These are phyloP conservation scores for Zostera marina DNA, from an alignment of 116 monocot genomes.

Conservation along the genomic window DNA sequence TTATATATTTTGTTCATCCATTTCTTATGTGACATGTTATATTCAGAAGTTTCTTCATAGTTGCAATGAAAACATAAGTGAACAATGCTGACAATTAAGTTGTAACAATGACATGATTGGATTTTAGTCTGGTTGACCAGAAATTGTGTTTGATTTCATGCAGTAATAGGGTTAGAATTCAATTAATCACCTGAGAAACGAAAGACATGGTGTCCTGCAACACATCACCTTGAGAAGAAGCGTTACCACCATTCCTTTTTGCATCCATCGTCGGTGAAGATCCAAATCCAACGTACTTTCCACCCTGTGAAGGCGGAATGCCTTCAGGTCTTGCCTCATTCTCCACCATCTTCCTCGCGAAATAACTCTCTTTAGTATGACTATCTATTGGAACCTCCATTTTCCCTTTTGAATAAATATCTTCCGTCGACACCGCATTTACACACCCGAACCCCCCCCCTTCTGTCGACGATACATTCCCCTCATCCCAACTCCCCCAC, in stretches of 20 bases:
- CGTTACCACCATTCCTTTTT: constrained; percentile 6
- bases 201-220: constrained; percentile 24
- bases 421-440: constrained; percentile 30
- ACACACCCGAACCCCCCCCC: constrained; percentile 33
- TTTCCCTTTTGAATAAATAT: constrained; percentile 33
- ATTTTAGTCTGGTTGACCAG: not conserved
- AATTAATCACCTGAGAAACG: constrained; percentile 56
- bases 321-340: constrained; percentile 55
- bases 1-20: too few relatives aligned
- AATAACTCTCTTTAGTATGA: constrained; percentile 61
- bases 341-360: constrained; percentile 62
- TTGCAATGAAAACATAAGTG: not conserved
- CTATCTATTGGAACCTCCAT: constrained; percentile 23
- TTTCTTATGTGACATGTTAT: too few relatives aligned
- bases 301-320: constrained; percentile 70
- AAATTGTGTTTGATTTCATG: not conserved
- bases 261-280: constrained; percentile 27
- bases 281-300: constrained; percentile 87
- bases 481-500: constrained; percentile 63
- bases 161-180: not conserved
- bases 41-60: not conserved
- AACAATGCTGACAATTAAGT: too few relatives aligned
- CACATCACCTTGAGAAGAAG: constrained; percentile 34
- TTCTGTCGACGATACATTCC: constrained; percentile 30
- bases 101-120: too few relatives aligned